Evolutionary conservation across 2,329 filamentous ascomycete genomes (phyloP), one percentile per base, ranked within the genome.

Genomic region (Moelleriella libera): DNA sequence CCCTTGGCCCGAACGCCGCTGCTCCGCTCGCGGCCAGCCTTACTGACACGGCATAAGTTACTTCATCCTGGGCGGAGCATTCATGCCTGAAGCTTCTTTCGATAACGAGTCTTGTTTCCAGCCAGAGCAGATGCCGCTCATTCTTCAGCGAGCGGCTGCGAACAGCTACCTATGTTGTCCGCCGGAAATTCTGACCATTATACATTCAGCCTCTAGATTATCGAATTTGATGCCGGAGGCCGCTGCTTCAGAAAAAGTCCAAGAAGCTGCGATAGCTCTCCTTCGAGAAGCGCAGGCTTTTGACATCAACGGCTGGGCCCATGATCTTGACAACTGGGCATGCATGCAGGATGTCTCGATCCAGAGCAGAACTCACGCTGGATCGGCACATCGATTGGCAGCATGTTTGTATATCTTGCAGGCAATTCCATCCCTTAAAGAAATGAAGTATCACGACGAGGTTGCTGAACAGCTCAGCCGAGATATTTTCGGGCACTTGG

Each of bases 161-260:
- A 68, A 70, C 41, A 71, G 67, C 51, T 73, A 72, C 46, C 61
- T 72, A 31, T 71, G 70, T 52, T 70, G 65, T 28, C 68, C 69
- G 1, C 67, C 70, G 1, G 59, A 64, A 2, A 62, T 72, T 2
- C 58, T 74, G 29, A 61, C 67, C 42, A 66, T 71, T 2, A 59
- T 72, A 32, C 60, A 72, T 6, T 56, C 62, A 4, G 68, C 70
- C 4, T 66, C 68, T 3, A 63, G 62, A 41, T 54, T 74, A 1
- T 67, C 65, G 2, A 63, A 62, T 32, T 53, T 54, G 10, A 51
- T 52, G 5, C 51, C 52, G 5, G 55, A 55, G 6, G 51, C 57
- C 21, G 53, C 57, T 5, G 61, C 57, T n/a, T 47, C 48, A 6
- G 55, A 60, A 9, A 58, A 64, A 21, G 52, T 58, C 10, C 59